Evolutionary conservation across 2,329 filamentous ascomycete species (phyloP), one percentile per base, ranked within the genome.

Genomic region (Ophiostoma triangulosporum): DNA sequence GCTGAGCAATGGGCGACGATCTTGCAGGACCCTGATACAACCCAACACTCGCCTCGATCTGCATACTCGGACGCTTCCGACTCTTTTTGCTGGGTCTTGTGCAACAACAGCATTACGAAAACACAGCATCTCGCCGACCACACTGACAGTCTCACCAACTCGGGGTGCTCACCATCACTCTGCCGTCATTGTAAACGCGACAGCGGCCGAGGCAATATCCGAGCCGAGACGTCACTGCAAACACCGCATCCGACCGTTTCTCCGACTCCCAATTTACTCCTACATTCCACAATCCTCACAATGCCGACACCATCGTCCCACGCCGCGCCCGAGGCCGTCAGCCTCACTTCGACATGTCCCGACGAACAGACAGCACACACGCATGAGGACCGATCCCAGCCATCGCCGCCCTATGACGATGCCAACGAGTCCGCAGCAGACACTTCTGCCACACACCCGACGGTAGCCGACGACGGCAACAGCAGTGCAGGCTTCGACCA

Each of bases 261-360:
- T 43, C 38, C 38, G 20, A 43, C 38, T 43, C 38, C 40, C 24
- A 2, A 24, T 15, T 24, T 26, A 5, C 24, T 24, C 36, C 14
- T 15, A n/a, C n/a, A n/a, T 27, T 3, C 12, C n/a, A 7, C 6
- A 36, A 6, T 12, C 33, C 33, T 53, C n/a, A 55, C 43, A 27
- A 62, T 62, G 60, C 60, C 60, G 31, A 62, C 60, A 2, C 60
- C 60, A 8, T 58, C 60, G 14, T 54, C 57, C 20, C 56, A 55
- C 51, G 48, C 52, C 35, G 53, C 55, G 8, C 53, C 49, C 50
- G 57, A 60, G 3, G 48, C 57, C 20, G 64, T 67, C 54, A 63
- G 61, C 53, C 69, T 71, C 43, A 56, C 53, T 58, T 69, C 68
- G 46, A 69, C 69, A 58, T 73, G 71, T 54, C 71, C 71, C 55